Base-by-base conservation (phyloP, 2,329 filamentous ascomycete species). In the Pseudogymnoascus sp. region DNA sequence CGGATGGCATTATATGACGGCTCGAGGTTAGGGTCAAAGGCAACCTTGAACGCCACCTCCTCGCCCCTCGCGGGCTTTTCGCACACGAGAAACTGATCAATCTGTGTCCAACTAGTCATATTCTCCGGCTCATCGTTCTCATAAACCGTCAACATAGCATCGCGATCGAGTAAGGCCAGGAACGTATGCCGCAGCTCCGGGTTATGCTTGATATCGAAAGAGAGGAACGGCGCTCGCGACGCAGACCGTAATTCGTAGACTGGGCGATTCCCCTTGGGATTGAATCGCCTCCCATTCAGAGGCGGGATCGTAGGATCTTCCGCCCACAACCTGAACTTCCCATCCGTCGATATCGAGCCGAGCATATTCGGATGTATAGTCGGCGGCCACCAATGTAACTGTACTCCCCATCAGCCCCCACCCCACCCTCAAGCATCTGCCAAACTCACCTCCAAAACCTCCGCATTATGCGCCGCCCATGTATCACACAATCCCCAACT, bases 311-410 rank as follows among this genome's bases (percentile, higher is more conserved):
- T 88, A 13, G 89, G 86, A 74, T 97, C 91, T 76, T 97, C 93
- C 64, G 89, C 87, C 93, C 93, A 97, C 66, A 97, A 81, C 72
- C 92, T 90, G 78, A 95, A 91, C 73, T 87, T 87, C 70, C 93
- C 90, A 70, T 97, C 93, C 70, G 93, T 89, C 65, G 90, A 91
- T 64, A 97, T 88, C 61, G 89, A 96, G 62, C 88, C 92, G 68
- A 97, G 80, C 69, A 96, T 84, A 71, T 94, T 86, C 37, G 85
- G 91, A 67, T 94, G 94, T 64, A 94, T 87, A 65, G 90, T 93
- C 0, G 92, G 89, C 0, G 92, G 90, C 62, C 96, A 89, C 92
- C 93, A 97, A 80, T 94, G 90, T 61, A 96, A 86, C 90, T 93
- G 55, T 8, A 37, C 66, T 69, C 65, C 67, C 64, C 60, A 31